Evolutionary conservation across 2,329 filamentous ascomycete species (phyloP).

Genomic region (Ceratocystis papillata): DNA sequence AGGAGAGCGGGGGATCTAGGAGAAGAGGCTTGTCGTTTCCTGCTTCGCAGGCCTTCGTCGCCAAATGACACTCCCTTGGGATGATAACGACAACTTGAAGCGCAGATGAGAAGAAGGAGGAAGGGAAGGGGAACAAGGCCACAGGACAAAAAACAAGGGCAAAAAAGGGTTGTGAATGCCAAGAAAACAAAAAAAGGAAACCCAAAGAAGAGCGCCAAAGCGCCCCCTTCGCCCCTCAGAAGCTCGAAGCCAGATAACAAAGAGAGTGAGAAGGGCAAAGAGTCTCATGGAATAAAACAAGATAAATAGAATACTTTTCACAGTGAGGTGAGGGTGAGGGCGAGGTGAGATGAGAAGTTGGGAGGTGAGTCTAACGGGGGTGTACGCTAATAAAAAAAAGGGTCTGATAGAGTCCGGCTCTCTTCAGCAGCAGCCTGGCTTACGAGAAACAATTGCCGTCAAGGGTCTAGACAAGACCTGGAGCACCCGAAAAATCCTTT

Average conservation of each 20-base stretch:
- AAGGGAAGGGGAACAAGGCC: background rate
- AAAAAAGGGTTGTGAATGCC: background rate
- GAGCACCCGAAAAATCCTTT: constrained; percentile 11
- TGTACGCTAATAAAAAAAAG: background rate
- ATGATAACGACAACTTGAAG: constrained; percentile 19
- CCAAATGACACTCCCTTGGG: constrained; percentile 14
- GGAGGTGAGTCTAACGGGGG: background rate
- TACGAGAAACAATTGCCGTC: constrained; percentile 3
- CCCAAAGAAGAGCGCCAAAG: constrained; percentile 2
- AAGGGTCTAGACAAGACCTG: constrained; percentile 5
- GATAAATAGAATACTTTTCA: background rate
- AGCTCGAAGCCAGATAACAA: background rate
- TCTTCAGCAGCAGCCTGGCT: background rate
- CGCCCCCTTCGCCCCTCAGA: background rate
- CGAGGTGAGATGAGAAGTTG: too few relatives aligned
- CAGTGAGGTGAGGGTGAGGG: background rate
- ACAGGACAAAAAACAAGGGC: background rate
- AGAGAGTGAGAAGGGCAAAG: background rate
- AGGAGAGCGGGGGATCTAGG: background rate
- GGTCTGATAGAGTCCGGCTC: background rate
- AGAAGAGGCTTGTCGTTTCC: background rate
- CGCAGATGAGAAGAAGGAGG: constrained; percentile 2
- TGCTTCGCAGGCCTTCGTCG: background rate
- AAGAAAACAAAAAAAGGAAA: constrained; percentile 13
- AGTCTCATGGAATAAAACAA: background rate